Evolutionary conservation across 75 land plant genomes (phyloP), one percentile per base, ranked within the genome.

Genomic region (Pinus albicaulis): DNA sequence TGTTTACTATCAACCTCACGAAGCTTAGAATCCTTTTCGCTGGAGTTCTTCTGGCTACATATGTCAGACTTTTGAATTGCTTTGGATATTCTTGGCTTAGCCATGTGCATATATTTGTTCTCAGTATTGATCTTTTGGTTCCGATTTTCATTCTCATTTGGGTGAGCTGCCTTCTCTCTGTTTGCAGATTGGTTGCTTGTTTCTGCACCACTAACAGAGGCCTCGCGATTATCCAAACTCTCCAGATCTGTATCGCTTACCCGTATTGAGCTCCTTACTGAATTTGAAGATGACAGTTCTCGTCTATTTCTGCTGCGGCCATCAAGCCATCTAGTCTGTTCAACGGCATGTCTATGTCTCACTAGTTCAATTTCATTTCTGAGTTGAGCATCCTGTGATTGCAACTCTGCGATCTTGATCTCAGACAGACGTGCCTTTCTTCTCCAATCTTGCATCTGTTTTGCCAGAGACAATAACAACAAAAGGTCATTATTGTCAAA

Each of bases 361-460:
- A 74, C 78, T 5, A 24, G 74, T 19, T 59, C 71, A 11, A 36
- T 31, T 31, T 76, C 77, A 13, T 69, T 72, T 70, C 59, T 84
- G 72, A 76, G 17, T 26, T 28, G 64, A 15, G 71, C 28, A 55
- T 75, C 31, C 76, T 85, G 80, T 17, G 22, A 55, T 55, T 74
- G 80, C n/a, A 85, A 85, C 78, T 77, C 55, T 16, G 71, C 17
- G 28, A 91, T 23, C 74, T 78, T 83, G 61, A 65, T 34, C 56
- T 86, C 84, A 1, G 80, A 80, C 7, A 74, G 44, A n/a, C 78
- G 66, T 17, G 90, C 90, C 57, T 73, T 86, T 62, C 72, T 59
- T 48, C 69, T 86, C 90, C 90, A 90, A 60, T 90, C 95, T 23
- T 86, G 73, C 79, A 77, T 82, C 92, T 92, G 80, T n/a, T 80